A percentile compares a stretch with the other conserved stretches of the same genome.
Evolutionary conservation across 352 stramenopile species (phyloP).

Genomic region (Phytopythium cucurbitacearum): DNA sequence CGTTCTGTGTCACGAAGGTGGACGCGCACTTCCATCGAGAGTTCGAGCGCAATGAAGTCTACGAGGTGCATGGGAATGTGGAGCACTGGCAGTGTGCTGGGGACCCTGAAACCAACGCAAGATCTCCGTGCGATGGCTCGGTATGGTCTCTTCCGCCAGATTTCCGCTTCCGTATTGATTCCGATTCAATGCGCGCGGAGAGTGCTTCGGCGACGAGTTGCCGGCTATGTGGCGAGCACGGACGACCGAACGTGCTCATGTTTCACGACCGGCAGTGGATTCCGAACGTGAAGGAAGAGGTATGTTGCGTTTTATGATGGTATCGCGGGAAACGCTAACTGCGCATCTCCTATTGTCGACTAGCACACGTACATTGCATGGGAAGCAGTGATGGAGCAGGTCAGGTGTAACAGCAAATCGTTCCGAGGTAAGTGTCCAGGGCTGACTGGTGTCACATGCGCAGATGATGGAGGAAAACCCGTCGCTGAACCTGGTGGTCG

Average conservation of each 20-base stretch:
- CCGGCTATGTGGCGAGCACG: slow-evolving; percentile 50
- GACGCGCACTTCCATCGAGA: slow-evolving; percentile 84
- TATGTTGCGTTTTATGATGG: slow-evolving; percentile 11
- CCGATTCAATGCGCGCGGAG: slow-evolving; percentile 55
- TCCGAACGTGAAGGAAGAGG: slow-evolving; percentile 60
- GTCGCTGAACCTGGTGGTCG: slow-evolving; percentile 55
- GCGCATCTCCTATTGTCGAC: not conserved
- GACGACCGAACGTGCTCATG: slow-evolving; percentile 89
- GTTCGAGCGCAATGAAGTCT: slow-evolving; percentile 73
- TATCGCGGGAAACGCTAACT: not conserved
- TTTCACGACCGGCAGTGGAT: slow-evolving; percentile 88
- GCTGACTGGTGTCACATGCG: not conserved
- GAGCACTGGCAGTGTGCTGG: slow-evolving; percentile 77
- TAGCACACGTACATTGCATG: slow-evolving; percentile 69
- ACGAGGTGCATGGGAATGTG: slow-evolving; percentile 87
- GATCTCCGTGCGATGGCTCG: slow-evolving; percentile 34
- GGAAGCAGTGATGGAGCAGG: slow-evolving; percentile 74
- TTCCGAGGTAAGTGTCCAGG: not conserved
- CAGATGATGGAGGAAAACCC: slow-evolving; percentile 72
- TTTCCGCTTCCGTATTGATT: slow-evolving; percentile 64
- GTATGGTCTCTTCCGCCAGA: slow-evolving; percentile 46
- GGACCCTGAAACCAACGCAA: slow-evolving; percentile 25
- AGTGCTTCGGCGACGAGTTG: slow-evolving; percentile 33
- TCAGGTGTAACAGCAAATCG: slow-evolving; percentile 8
- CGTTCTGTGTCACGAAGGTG: slow-evolving; percentile 30